phyloP scores from a whole-genome alignment of 306 rosid species.

The Lathyrus sativus region DNA sequence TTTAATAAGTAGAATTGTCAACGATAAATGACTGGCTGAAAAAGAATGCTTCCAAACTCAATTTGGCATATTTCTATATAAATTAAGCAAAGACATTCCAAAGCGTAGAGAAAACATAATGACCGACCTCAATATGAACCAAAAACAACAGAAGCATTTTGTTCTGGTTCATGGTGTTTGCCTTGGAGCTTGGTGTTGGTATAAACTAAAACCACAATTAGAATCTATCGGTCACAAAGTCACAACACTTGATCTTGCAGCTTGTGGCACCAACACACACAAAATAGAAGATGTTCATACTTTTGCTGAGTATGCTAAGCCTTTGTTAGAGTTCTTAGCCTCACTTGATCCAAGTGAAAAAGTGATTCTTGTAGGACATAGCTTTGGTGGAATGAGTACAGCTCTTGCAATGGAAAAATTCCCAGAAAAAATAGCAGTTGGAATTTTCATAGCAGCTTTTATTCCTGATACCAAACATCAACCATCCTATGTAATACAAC shows the following conservation, averaged over 20 bases:
- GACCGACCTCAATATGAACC: neutral
- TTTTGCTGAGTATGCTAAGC: conserved; percentile 51
- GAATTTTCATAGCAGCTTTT: conserved; percentile 61
- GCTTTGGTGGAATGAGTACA: conserved; percentile 62
- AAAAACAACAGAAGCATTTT: conserved; percentile 51
- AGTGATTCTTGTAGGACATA: conserved; percentile 68
- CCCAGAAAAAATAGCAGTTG: conserved; percentile 47
- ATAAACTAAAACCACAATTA: conserved; percentile 59
- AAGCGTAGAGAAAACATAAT: neutral
- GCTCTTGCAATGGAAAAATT: conserved; percentile 65
- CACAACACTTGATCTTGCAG: conserved; percentile 55
- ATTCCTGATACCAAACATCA: conserved; percentile 58
- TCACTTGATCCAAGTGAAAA: conserved; percentile 51
- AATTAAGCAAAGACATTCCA: neutral
- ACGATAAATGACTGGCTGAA: too few species aligned
- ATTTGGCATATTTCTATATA: too few species aligned
- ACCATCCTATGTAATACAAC: conserved; percentile 55
- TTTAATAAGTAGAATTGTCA: too few species aligned
- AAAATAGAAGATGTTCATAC: conserved; percentile 46
- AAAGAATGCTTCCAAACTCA: too few species aligned
- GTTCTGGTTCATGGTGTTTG: conserved; percentile 67
- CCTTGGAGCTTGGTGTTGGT: conserved; percentile 74
- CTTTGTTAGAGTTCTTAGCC: conserved; percentile 52
- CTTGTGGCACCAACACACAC: conserved; percentile 50
- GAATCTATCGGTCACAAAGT: conserved; percentile 57